Base-by-base conservation (phyloP, 352 stramenopile genomes). In the Globisporangium barbulae region DNA sequence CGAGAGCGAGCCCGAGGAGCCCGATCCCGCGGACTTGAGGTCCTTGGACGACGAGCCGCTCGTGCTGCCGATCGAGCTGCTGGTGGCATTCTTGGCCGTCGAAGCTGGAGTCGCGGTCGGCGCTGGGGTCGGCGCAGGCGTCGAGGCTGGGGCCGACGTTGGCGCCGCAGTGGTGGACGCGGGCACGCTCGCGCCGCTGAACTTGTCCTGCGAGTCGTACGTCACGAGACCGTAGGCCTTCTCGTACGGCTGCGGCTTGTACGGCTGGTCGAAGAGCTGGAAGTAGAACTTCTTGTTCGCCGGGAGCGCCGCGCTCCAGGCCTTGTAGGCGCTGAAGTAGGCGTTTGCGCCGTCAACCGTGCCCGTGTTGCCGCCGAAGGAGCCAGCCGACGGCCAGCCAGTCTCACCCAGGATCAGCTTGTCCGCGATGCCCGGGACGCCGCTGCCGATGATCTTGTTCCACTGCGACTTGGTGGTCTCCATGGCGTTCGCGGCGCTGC, bases 261-360 rank as follows among this genome's bases (percentile, higher is more conserved):
- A 70, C 7, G 78, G 76, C 25, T 73, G 76, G 71, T 93, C 80
- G 58, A 87, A 93, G 63, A 90, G 81, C 70, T 91, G 82, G 72
- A 93, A 91, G 76, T 88, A 91, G 66, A 79, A 90, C 58, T 87
- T 85, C 49, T 74, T 67, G 67, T 56, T 61, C 61, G 82, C 76
- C 35, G 76, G 64, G 7, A 85, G 64, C 31, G 64, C 61, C 19
- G 55, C 58, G 59, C 76, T 77, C 81, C 81, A 91, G 30, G 69
- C 59, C 74, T 93, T 74, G 73, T 89, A 89, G 17, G 69, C 71
- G 50, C 66, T 64, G 64, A 78, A 91, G 73, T 89, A 92, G 19
- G 58, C 68, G 55, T 74, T 44, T 2, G 81, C 75, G 37, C 63
- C 61, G 2, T 74, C 56, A 10, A 71, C 17, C 35, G 69, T 73